Evolutionary conservation across 768 basidiomycete species (phyloP).

Genomic region (Lentinus tigrinus): DNA sequence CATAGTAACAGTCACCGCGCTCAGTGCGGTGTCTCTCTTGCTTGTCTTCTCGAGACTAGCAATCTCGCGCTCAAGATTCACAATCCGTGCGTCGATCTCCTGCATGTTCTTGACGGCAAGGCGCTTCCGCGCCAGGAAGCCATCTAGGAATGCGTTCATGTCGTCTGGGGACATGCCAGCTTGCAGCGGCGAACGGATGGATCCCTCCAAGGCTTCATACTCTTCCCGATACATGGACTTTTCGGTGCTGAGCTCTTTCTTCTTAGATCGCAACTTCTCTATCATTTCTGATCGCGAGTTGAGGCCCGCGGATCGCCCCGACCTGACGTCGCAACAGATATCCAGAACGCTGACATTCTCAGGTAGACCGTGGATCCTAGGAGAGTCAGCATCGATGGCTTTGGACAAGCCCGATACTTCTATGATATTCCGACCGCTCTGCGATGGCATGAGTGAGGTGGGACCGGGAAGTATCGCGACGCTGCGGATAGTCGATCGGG

Average conservation of each 20-base stretch:
- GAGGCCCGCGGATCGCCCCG: no score
- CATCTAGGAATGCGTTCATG: slow-evolving; percentile 42
- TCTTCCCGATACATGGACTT: slow-evolving; percentile 41
- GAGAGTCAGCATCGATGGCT: no score
- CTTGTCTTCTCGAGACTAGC: not conserved
- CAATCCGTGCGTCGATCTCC: slow-evolving; percentile 41
- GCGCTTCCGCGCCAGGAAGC: slow-evolving; percentile 38
- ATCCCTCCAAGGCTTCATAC: slow-evolving; percentile 35
- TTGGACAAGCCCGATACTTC: slow-evolving; percentile 36
- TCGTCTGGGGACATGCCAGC: slow-evolving; percentile 46
- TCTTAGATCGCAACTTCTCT: slow-evolving; percentile 33
- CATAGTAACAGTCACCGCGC: slow-evolving; percentile 1
- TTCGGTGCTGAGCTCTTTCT: slow-evolving; percentile 36
- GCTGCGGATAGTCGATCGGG: no score
- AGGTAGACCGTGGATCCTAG: no score
- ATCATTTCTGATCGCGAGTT: slow-evolving; percentile 17
- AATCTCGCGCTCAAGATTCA: slow-evolving; percentile 19
- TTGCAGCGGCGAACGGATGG: not conserved
- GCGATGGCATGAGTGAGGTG: not conserved
- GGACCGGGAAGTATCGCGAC: not conserved
- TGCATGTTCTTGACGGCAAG: slow-evolving; percentile 35
- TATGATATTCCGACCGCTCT: slow-evolving; percentile 56
- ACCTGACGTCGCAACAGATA: no score
- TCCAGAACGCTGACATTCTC: no score
- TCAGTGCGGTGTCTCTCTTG: slow-evolving; percentile 1